Conservation (phyloP, 306 rosid species). For the Spatholobus suberectus region DNA sequence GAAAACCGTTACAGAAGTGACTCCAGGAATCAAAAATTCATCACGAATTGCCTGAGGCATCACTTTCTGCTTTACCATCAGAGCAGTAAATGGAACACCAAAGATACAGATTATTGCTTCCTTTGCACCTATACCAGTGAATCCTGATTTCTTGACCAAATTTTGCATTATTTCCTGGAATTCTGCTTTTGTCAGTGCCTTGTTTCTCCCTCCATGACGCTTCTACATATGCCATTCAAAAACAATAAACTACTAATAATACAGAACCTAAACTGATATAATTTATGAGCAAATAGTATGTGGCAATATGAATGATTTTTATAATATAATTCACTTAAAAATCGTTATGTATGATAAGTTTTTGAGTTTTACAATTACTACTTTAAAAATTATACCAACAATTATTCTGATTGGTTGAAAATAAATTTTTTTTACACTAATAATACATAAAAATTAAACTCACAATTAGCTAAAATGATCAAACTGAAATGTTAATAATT, state of each 20-base stretch:
- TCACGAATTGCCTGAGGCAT: slow-evolving; percentile 51
- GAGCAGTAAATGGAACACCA: slow-evolving; percentile 67
- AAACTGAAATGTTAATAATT: no score
- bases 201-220: background rate
- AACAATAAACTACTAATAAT: background rate
- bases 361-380: no score
- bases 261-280: background rate
- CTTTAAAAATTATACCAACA: no score
- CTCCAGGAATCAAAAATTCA: slow-evolving; percentile 59
- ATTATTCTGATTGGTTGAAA: no score
- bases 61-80: slow-evolving; percentile 51
- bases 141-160: slow-evolving; percentile 19
- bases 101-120: slow-evolving; percentile 57
- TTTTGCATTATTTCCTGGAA: slow-evolving; percentile 48
- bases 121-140: slow-evolving; percentile 57
- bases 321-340: no score
- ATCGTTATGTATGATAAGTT: no score
- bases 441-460: no score
- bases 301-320: no score
- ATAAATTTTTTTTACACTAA: no score
- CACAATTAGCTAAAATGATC: no score
- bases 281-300: no score
- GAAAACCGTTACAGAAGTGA: slow-evolving; percentile 68
- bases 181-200: slow-evolving; percentile 25
- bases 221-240: slow-evolving; percentile 30